phyloP scores from a whole-genome alignment of 2,329 filamentous ascomycete species.

The Sporothrix phasma region DNA sequence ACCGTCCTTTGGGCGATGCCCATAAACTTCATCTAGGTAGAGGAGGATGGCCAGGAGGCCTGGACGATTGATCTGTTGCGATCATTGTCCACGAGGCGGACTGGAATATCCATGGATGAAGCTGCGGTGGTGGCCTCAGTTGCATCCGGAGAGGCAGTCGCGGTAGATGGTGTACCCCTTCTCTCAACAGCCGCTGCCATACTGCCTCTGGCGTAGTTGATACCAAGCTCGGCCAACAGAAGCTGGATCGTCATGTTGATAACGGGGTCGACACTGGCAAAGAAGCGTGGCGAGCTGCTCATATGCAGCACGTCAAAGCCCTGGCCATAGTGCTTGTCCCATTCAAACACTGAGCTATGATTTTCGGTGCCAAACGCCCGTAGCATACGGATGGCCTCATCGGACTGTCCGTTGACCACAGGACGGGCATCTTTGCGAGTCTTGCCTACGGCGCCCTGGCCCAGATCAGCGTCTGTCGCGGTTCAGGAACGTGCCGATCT shows the following conservation, averaged over 20 bases:
- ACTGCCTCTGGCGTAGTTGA: constrained; percentile 39
- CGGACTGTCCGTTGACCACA: constrained; percentile 60
- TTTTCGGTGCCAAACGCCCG: constrained; percentile 81
- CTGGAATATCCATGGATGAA: constrained; percentile 16
- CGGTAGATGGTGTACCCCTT: constrained; percentile 18
- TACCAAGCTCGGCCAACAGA: constrained; percentile 39
- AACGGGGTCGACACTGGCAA: constrained; percentile 37
- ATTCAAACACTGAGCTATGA: constrained; percentile 59
- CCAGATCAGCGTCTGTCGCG: constrained; percentile 62
- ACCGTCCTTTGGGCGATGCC: constrained; percentile 23
- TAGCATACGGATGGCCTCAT: constrained; percentile 59
- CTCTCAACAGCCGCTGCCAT: constrained; percentile 25
- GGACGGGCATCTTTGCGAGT: constrained; percentile 45
- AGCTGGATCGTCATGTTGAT: constrained; percentile 41
- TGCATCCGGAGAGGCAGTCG: background rate
- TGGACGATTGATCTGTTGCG: constrained; percentile 34
- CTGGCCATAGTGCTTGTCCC: constrained; percentile 62
- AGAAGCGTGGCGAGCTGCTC: constrained; percentile 40
- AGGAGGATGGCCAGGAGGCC: constrained; percentile 44
- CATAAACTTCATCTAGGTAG: constrained; percentile 49
- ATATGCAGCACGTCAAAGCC: constrained; percentile 81
- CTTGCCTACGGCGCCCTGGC: constrained; percentile 75
- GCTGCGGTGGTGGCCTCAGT: constrained; percentile 14
- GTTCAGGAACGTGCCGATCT: constrained; percentile 77
- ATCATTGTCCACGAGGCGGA: constrained; percentile 50